Evolutionary conservation across 2,329 filamentous ascomycete genomes (phyloP).

Genomic region (Pseudogymnoascus sp.): DNA sequence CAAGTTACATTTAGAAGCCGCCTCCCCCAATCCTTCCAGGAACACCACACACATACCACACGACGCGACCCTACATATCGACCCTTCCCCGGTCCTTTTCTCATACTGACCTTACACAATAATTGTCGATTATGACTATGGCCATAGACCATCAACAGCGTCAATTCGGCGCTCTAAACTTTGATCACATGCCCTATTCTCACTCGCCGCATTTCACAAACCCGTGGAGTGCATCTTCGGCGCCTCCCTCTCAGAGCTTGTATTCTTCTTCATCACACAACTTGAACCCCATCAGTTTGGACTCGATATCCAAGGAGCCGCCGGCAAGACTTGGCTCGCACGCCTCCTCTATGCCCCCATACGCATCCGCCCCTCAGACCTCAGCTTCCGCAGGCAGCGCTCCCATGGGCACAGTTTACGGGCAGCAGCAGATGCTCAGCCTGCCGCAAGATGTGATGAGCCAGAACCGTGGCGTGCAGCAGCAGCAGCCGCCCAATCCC

Average conservation of each 20-base stretch:
- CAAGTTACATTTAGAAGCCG: neutral
- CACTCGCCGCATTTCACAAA: constrained; percentile 73
- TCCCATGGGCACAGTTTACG: constrained; percentile 47
- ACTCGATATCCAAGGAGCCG: constrained; percentile 49
- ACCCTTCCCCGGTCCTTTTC: constrained; percentile 13
- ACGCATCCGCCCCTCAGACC: constrained; percentile 63
- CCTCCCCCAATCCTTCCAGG: neutral
- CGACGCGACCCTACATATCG: neutral
- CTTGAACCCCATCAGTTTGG: constrained; percentile 51
- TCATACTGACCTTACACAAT: constrained; percentile 13
- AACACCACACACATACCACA: constrained; percentile 1
- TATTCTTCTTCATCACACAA: constrained; percentile 48
- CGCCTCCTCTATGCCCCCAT: constrained; percentile 54
- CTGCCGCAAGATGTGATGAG: constrained; percentile 66
- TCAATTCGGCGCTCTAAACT: constrained; percentile 66
- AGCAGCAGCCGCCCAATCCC: constrained; percentile 44
- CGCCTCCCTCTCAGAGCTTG: constrained; percentile 47
- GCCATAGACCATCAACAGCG: constrained; percentile 84
- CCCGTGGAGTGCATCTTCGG: constrained; percentile 65
- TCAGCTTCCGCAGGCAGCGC: constrained; percentile 67
- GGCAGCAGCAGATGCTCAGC: constrained; percentile 59
- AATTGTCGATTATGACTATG: constrained; percentile 66
- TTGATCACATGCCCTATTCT: constrained; percentile 64
- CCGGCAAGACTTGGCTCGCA: constrained; percentile 49
- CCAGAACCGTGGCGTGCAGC: constrained; percentile 47